phyloP scores from a whole-genome alignment of 805 yeast genomes.

The Cyberlindnera mycetangii region DNA sequence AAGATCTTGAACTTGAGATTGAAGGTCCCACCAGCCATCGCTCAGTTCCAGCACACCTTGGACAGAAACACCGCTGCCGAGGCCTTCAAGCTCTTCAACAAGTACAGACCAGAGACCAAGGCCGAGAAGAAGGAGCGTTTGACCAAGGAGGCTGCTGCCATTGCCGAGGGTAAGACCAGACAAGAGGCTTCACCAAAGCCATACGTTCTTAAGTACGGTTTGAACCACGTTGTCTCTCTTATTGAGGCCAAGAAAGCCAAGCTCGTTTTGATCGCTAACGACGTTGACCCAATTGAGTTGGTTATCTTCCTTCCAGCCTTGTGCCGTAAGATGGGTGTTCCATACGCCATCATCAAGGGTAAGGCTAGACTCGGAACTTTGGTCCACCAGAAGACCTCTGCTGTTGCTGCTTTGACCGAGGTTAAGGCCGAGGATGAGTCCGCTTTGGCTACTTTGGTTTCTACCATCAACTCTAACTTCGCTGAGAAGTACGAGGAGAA shows the following conservation, averaged over 20 bases:
- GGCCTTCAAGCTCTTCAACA: slow-evolving; percentile 95
- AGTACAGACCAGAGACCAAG: slow-evolving; percentile 97
- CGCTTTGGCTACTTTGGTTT: slow-evolving; percentile 86
- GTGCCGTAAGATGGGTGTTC: slow-evolving; percentile 99
- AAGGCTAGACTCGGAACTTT: slow-evolving; percentile 98
- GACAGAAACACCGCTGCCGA: slow-evolving; percentile 99
- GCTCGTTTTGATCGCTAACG: slow-evolving; percentile 96
- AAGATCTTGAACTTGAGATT: slow-evolving; percentile 92
- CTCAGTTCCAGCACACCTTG: slow-evolving; percentile 93
- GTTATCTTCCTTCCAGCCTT: slow-evolving; percentile 97
- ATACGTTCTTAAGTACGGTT: slow-evolving; percentile 95
- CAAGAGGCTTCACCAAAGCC: slow-evolving; percentile 98
- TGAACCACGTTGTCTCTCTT: slow-evolving; percentile 97
- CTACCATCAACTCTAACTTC: slow-evolving; percentile 93
- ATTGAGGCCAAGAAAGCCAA: slow-evolving; percentile 98
- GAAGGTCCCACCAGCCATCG: slow-evolving; percentile 98
- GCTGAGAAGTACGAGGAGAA: slow-evolving; percentile 90
- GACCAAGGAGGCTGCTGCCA: slow-evolving; percentile 97
- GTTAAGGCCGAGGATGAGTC: slow-evolving; percentile 93
- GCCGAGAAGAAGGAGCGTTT: slow-evolving; percentile 99
- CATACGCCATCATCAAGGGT: slow-evolving; percentile 97
- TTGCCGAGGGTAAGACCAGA: slow-evolving; percentile 96
- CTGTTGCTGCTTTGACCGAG: slow-evolving; percentile 97
- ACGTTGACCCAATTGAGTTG: slow-evolving; percentile 98
- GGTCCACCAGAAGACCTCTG: slow-evolving; percentile 96